Evolutionary conservation across 768 basidiomycete genomes (phyloP).

Genomic region (Piloderma croceum): DNA sequence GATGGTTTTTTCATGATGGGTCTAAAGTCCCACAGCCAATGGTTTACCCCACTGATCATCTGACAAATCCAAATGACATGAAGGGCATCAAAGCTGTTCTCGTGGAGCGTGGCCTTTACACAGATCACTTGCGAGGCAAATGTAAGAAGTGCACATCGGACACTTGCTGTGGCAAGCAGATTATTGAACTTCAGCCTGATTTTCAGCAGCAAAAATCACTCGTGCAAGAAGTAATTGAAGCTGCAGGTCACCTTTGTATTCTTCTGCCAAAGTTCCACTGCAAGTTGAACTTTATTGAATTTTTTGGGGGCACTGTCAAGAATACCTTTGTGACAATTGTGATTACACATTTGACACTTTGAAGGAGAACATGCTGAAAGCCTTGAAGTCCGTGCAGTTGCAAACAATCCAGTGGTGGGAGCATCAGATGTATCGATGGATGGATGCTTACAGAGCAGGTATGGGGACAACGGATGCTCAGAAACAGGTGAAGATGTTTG

Average conservation of each 20-base stretch:
- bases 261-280: conserved; percentile 26
- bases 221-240: conserved; percentile 21
- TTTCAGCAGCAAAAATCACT: conserved; percentile 20
- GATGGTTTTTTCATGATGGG: conserved; percentile 25
- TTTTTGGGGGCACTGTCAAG: conserved; percentile 28
- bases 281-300: conserved; percentile 20
- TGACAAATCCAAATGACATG: conserved; percentile 19
- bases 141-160: conserved; percentile 6
- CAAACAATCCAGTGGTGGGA: conserved; percentile 11
- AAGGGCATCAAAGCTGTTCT: conserved; percentile 30
- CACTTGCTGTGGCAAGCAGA: conserved; percentile 24
- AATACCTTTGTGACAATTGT: conserved; percentile 18
- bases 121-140: conserved; percentile 5
- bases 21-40: conserved; percentile 26
- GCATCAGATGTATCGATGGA: conserved; percentile 14
- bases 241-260: conserved; percentile 23
- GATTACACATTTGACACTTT: conserved; percentile 22
- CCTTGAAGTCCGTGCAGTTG: conserved; percentile 14
- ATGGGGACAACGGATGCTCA: conserved; percentile 12
- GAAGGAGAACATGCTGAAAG: conserved; percentile 18
- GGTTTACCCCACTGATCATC: conserved; percentile 31
- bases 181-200: conserved; percentile 23
- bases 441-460: conserved; percentile 13
- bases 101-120: conserved; percentile 22
- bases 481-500: conserved; percentile 10